These are phyloP conservation scores for Psidium guajava DNA, from an alignment of 345 rosid genomes.

Conservation along the genomic window DNA sequence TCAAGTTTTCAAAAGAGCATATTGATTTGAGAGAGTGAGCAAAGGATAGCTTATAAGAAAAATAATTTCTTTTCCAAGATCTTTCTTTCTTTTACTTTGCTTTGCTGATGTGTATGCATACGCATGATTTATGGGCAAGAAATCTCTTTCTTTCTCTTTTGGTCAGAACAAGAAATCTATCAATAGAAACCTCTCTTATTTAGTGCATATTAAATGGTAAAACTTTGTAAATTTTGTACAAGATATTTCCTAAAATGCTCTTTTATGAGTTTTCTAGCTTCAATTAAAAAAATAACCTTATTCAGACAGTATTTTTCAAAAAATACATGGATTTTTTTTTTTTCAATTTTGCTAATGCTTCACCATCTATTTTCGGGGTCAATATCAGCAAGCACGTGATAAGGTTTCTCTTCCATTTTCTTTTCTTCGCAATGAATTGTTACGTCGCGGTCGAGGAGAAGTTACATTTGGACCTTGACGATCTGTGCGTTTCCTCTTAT, in stretches of 20 bases:
- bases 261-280: not conserved
- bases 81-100: too few relatives aligned
- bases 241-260: too few relatives aligned
- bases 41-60: too few relatives aligned
- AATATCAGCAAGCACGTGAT: rapidly evolving
- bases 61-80: too few relatives aligned
- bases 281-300: not conserved
- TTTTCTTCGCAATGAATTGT: not conserved
- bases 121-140: too few relatives aligned
- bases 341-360: not conserved
- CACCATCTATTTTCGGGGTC: not conserved
- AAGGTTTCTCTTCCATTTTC: not conserved
- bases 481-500: not conserved
- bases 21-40: too few relatives aligned
- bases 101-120: too few relatives aligned
- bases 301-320: too few relatives aligned
- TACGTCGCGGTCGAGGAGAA: not conserved
- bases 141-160: too few relatives aligned
- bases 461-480: not conserved
- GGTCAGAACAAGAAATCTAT: too few relatives aligned
- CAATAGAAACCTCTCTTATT: not conserved
- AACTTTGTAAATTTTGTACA: not conserved
- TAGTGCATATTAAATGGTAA: not conserved
- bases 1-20: too few relatives aligned
- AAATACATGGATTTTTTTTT: not conserved